Conservation (phyloP, 1,284 basidiomycete genomes). For the Tilletia horrida region DNA sequence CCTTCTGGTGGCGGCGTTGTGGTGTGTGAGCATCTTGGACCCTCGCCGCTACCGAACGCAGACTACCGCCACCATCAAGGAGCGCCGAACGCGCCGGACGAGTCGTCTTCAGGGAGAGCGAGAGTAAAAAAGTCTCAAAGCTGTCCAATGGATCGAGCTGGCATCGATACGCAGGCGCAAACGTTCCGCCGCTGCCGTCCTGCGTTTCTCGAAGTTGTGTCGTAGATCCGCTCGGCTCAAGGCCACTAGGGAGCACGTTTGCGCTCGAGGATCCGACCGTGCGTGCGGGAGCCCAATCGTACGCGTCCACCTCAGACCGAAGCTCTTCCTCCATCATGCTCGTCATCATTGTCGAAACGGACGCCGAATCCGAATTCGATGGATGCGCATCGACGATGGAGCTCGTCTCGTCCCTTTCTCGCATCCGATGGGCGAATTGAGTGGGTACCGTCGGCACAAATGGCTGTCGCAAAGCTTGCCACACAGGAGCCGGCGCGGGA, state of each 20-base stretch:
- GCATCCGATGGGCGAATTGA: background rate
- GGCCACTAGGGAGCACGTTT: too few relatives aligned
- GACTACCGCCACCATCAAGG: background rate
- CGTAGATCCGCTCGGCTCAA: too few relatives aligned
- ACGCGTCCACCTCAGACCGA: background rate
- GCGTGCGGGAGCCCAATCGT: constrained; percentile 1
- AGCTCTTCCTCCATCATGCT: background rate
- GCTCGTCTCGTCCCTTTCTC: background rate
- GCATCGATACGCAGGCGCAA: background rate
- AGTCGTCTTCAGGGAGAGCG: constrained; percentile 10
- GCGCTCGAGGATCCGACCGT: background rate
- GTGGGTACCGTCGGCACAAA: background rate
- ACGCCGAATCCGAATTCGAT: background rate
- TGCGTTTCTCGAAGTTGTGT: too few relatives aligned
- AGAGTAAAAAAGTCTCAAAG: constrained; percentile 17
- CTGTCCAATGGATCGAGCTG: constrained; percentile 8
- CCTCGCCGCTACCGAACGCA: background rate
- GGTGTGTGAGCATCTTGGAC: too few relatives aligned
- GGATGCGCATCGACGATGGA: background rate
- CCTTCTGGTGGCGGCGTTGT: too few relatives aligned
- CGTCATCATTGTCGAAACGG: background rate
- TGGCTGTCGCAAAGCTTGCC: background rate
- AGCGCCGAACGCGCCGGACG: background rate
- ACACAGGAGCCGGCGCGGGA: background rate
- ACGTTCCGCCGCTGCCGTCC: background rate